Conservation (phyloP, 2,329 filamentous ascomycete genomes). For the Massarina eburnea region DNA sequence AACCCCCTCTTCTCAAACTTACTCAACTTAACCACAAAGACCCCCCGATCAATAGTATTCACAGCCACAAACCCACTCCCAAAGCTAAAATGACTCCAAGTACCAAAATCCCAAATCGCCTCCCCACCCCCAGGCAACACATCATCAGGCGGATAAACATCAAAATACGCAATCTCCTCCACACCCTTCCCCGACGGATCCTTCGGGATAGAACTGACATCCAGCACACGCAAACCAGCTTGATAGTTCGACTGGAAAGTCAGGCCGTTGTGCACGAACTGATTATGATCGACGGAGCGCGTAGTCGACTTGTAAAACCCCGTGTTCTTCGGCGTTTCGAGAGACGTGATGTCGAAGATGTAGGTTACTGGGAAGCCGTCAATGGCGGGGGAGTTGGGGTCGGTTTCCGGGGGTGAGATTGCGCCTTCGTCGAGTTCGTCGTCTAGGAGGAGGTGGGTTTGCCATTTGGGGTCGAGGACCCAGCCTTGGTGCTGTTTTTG, state of each 20-base stretch:
- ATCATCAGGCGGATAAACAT: slow-evolving; percentile 47
- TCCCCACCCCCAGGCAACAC: slow-evolving; percentile 36
- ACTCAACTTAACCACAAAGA: slow-evolving; percentile 38
- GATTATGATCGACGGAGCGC: slow-evolving; percentile 50
- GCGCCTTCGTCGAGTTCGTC: slow-evolving; percentile 44
- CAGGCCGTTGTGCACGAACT: slow-evolving; percentile 46
- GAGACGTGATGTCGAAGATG: slow-evolving; percentile 41
- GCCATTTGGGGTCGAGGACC: slow-evolving; percentile 47
- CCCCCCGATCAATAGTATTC: slow-evolving; percentile 53
- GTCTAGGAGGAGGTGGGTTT: slow-evolving; percentile 40
- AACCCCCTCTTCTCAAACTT: slow-evolving; percentile 21
- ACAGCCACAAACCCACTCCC: slow-evolving; percentile 48
- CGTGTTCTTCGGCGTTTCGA: slow-evolving; percentile 40
- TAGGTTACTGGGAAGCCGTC: slow-evolving; percentile 42
- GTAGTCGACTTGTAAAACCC: slow-evolving; percentile 46
- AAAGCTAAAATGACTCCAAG: slow-evolving; percentile 48
- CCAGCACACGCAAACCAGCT: slow-evolving; percentile 46
- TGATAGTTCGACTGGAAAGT: slow-evolving; percentile 50
- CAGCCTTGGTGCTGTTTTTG: slow-evolving; percentile 55
- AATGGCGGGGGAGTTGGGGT: slow-evolving; percentile 26
- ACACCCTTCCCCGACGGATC: slow-evolving; percentile 41
- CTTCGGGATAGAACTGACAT: slow-evolving; percentile 43
- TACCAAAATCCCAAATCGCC: slow-evolving; percentile 44
- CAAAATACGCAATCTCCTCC: slow-evolving; percentile 48
- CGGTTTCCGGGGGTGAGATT: slow-evolving; percentile 28